phyloP scores from a whole-genome alignment of 2,329 filamentous ascomycete species.

The Immersiporthe knoxdaviesiana region DNA sequence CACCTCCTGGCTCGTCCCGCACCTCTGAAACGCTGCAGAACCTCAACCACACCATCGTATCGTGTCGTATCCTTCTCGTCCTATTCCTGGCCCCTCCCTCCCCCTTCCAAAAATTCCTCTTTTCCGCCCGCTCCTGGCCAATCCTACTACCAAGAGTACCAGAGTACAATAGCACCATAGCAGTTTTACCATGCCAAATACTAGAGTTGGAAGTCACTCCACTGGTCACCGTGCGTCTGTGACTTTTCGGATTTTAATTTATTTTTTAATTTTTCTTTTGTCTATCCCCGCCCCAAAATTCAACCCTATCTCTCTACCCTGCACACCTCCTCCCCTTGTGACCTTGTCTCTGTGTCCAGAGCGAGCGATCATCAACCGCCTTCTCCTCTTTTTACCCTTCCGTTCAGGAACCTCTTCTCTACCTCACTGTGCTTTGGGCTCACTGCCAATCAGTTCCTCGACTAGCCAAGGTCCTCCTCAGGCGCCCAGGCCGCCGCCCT shows the following conservation, averaged over 20 bases:
- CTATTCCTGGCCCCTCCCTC: background rate
- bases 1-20: conserved; percentile 37
- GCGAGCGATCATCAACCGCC: background rate
- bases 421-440: background rate
- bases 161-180: background rate
- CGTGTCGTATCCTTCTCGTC: conserved; percentile 30
- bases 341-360: background rate
- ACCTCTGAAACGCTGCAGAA: conserved; percentile 46
- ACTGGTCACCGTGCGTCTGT: background rate
- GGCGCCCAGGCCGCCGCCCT: background rate
- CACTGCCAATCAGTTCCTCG: background rate
- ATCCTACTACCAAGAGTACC: background rate
- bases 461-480: background rate
- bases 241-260: background rate
- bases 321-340: background rate
- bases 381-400: background rate
- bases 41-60: conserved; percentile 33
- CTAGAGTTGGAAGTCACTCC: background rate
- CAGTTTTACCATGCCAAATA: background rate
- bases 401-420: background rate
- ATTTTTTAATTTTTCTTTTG: background rate
- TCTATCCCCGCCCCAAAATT: background rate
- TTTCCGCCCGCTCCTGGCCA: conserved; percentile 4
- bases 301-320: background rate
- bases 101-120: background rate